Evolutionary conservation across 225 moss, liverwort and hornwort species (phyloP).

Genomic region (Polytrichum commune): DNA sequence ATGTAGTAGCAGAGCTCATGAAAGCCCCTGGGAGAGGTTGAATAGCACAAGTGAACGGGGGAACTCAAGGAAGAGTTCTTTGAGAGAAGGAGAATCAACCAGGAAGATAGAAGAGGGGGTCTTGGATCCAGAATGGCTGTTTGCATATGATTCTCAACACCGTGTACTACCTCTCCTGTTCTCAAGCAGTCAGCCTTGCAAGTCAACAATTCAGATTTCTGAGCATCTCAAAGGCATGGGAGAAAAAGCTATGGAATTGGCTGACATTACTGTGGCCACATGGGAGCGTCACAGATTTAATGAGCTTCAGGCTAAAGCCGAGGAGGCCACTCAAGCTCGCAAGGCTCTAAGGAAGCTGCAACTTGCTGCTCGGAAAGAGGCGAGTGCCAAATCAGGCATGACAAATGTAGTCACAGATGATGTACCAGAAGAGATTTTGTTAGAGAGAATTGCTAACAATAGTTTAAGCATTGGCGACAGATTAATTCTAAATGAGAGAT

Average conservation of each 20-base stretch:
- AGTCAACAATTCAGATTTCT: constrained; percentile 42
- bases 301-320: constrained; percentile 37
- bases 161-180: constrained; percentile 44
- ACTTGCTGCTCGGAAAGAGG: constrained; percentile 44
- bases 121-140: constrained; percentile 46
- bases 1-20: constrained; percentile 2
- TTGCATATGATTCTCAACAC: constrained; percentile 47
- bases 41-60: background rate
- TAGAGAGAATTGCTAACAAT: background rate
- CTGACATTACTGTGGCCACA: constrained; percentile 29
- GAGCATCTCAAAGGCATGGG: constrained; percentile 36
- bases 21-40: background rate
- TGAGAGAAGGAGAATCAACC: background rate
- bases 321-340: constrained; percentile 35
- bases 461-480: no score
- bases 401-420: background rate
- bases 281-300: constrained; percentile 42
- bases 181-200: constrained; percentile 16
- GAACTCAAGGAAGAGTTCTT: background rate
- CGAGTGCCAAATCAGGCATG: constrained; percentile 9
- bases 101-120: constrained; percentile 12
- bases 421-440: background rate
- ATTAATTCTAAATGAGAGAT: no score
- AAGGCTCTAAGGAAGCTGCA: constrained; percentile 59
- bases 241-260: constrained; percentile 29